These are phyloP conservation scores for Hysterium pulicare DNA, from an alignment of 2,329 filamentous ascomycete genomes.

Conservation along the genomic window DNA sequence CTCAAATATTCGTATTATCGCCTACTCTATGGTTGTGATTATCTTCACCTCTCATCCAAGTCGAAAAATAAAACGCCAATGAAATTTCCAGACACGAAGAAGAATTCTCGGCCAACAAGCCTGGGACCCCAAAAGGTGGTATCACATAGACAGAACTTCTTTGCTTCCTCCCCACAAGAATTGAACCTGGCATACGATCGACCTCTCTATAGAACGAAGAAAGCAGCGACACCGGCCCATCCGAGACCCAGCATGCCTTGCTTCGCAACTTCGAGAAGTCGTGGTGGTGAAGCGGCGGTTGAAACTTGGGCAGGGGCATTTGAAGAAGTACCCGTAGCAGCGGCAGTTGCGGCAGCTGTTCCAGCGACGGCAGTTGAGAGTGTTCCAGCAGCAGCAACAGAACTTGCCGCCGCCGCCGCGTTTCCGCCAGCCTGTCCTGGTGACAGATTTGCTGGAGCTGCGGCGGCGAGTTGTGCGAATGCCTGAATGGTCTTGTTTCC, in stretches of 20 bases:
- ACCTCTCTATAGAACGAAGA: slow-evolving; percentile 22
- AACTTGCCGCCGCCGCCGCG: slow-evolving; percentile 8
- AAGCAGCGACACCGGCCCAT: slow-evolving; percentile 21
- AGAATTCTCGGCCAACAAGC: neutral
- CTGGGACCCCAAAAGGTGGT: neutral
- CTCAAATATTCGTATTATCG: neutral
- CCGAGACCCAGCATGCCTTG: slow-evolving; percentile 26
- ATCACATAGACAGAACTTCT: neutral
- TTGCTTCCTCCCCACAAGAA: neutral
- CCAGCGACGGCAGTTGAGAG: slow-evolving; percentile 9
- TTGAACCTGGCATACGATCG: neutral
- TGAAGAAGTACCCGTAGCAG: slow-evolving; percentile 4
- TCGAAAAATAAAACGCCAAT: slow-evolving; percentile 2
- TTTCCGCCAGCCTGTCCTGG: slow-evolving; percentile 34
- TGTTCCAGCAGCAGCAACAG: slow-evolving; percentile 10
- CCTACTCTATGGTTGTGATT: neutral
- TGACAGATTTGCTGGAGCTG: slow-evolving; percentile 40
- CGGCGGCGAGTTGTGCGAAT: slow-evolving; percentile 36
- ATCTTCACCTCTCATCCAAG: neutral
- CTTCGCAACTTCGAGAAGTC: slow-evolving; percentile 10
- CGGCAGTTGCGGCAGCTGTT: slow-evolving; percentile 6
- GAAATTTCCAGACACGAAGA: neutral
- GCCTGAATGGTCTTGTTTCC: slow-evolving; percentile 35
- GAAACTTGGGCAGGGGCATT: slow-evolving; percentile 22
- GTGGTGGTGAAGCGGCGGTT: slow-evolving; percentile 21